These are phyloP conservation scores for Gymnopilus junonius DNA, from an alignment of 768 basidiomycete species.

Conservation along the genomic window DNA sequence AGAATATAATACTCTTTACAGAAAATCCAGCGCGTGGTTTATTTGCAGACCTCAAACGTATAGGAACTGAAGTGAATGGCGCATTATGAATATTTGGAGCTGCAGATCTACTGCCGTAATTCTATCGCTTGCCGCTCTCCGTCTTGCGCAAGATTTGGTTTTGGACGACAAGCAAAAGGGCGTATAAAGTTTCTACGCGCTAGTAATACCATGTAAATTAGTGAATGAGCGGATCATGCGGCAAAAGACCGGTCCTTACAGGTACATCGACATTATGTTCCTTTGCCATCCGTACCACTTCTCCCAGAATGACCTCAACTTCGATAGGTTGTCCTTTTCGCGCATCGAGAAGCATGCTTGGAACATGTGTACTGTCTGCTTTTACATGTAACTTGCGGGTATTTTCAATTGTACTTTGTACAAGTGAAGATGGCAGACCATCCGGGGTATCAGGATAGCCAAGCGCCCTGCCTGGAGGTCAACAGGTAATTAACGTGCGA, in stretches of 20 bases:
- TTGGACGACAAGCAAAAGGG: constrained; percentile 9
- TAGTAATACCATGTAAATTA: background rate
- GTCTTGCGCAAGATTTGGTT: constrained; percentile 14
- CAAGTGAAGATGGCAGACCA: constrained; percentile 6
- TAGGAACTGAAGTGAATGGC: background rate
- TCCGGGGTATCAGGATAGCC: constrained; percentile 12
- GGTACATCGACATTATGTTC: constrained; percentile 8
- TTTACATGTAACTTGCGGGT: background rate
- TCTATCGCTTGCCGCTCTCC: constrained; percentile 1
- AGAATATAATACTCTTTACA: background rate
- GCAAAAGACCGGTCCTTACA: background rate
- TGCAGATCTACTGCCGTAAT: background rate
- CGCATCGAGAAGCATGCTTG: constrained; percentile 13
- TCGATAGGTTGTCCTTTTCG: constrained; percentile 10
- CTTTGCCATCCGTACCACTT: constrained; percentile 14
- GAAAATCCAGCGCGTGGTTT: too few relatives aligned
- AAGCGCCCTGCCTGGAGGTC: constrained; percentile 10
- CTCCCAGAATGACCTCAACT: constrained; percentile 13
- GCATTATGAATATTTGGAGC: background rate
- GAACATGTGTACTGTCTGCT: constrained; percentile 8
- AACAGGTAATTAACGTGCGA: background rate
- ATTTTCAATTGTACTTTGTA: constrained; percentile 1
- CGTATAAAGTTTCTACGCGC: constrained; percentile 14
- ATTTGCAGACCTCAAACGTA: too few relatives aligned
- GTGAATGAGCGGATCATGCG: background rate